phyloP scores from a whole-genome alignment of 257 asterid species.

The Eucommia ulmoides region DNA sequence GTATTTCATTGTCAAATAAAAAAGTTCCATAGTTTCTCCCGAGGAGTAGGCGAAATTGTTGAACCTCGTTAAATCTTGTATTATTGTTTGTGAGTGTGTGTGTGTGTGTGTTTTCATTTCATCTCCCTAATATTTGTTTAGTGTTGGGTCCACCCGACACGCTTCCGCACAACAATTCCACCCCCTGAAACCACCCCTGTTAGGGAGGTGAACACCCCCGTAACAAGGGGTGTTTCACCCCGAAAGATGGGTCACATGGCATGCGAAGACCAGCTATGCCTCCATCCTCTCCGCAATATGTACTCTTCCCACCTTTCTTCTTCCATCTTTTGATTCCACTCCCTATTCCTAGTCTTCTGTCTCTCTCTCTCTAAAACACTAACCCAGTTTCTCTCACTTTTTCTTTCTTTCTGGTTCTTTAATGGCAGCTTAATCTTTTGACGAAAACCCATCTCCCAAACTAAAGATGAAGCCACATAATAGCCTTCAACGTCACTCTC shows the following conservation, averaged over 20 bases:
- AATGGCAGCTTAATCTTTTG: not conserved
- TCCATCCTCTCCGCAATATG: not conserved
- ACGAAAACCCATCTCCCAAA: not conserved
- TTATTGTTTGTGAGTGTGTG: too few species aligned
- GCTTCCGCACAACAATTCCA: too few species aligned
- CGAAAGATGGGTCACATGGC: conserved; percentile 1
- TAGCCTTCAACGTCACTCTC: not conserved
- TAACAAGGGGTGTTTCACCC: too few species aligned
- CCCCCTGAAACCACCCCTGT: too few species aligned
- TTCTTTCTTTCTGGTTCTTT: not conserved
- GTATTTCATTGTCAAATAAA: too few species aligned
- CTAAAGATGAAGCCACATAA: not conserved
- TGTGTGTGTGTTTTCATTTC: too few species aligned
- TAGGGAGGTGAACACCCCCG: too few species aligned
- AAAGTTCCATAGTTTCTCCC: too few species aligned
- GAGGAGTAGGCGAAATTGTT: too few species aligned
- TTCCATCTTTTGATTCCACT: not conserved
- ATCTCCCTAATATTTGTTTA: too few species aligned
- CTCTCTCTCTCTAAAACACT: not conserved
- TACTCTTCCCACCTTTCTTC: not conserved
- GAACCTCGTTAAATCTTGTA: too few species aligned
- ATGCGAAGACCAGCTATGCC: not conserved
- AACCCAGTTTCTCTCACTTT: not conserved
- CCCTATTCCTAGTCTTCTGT: not conserved
- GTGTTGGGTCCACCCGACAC: too few species aligned